Conservation (phyloP, 2,329 filamentous ascomycete genomes). For the Alternaria sp. region DNA sequence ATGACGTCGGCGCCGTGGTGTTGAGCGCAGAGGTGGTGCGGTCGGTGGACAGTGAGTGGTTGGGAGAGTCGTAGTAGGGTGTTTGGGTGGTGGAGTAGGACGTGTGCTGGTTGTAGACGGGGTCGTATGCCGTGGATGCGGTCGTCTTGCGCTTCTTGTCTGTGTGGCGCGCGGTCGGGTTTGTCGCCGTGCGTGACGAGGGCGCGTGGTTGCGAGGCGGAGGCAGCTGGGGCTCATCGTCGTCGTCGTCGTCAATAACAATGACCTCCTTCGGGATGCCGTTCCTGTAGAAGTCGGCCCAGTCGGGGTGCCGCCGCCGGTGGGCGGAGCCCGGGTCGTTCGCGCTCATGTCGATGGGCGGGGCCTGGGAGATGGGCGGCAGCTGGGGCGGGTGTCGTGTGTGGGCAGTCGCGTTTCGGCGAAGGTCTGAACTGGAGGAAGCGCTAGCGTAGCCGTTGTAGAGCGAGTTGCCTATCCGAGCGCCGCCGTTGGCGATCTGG, state of each 20-base stretch:
- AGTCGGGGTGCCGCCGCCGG: slow-evolving; percentile 45
- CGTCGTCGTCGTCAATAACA: slow-evolving; percentile 60
- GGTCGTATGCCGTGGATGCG: slow-evolving; percentile 67
- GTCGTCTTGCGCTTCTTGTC: slow-evolving; percentile 78
- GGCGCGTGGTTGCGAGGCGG: slow-evolving; percentile 31
- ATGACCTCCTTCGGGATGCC: slow-evolving; percentile 58
- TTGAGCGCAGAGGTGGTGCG: slow-evolving; percentile 80
- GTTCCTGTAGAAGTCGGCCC: slow-evolving; percentile 53
- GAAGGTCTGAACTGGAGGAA: slow-evolving; percentile 45
- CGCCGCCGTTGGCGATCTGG: slow-evolving; percentile 39
- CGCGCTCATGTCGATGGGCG: slow-evolving; percentile 35
- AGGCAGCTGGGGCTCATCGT: slow-evolving; percentile 29
- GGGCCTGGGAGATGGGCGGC: slow-evolving; percentile 30
- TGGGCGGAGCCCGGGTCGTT: slow-evolving; percentile 20
- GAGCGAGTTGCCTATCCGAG: slow-evolving; percentile 44
- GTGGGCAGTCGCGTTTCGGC: slow-evolving; percentile 44
- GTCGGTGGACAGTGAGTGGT: slow-evolving; percentile 80
- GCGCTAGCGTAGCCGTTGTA: slow-evolving; percentile 49
- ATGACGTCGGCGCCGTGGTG: slow-evolving; percentile 87
- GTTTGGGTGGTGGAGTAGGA: slow-evolving; percentile 77
- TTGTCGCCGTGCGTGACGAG: slow-evolving; percentile 40
- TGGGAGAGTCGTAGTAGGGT: slow-evolving; percentile 70
- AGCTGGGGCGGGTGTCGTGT: slow-evolving; percentile 41
- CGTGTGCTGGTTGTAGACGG: slow-evolving; percentile 72
- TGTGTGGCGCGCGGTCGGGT: slow-evolving; percentile 59